Conservation (phyloP, 2,329 filamentous ascomycete genomes). For the Scytalidium lignicola region DNA sequence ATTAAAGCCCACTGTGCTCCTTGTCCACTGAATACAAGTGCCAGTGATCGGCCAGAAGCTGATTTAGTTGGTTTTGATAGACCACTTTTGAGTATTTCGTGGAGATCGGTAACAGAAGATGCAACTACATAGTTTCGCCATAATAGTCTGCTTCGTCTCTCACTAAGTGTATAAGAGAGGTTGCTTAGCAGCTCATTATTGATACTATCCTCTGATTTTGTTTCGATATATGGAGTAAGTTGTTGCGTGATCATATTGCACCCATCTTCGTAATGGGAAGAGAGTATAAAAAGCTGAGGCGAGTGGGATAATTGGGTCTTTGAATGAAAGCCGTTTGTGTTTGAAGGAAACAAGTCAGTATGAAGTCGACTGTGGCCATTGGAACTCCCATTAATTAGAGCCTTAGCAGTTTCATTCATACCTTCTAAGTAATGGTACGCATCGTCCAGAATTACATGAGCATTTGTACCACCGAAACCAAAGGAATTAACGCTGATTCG, state of each 20-base stretch:
- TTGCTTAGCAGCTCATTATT: background rate
- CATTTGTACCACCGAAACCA: constrained; percentile 22
- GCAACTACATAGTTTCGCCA: constrained; percentile 6
- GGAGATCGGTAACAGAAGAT: background rate
- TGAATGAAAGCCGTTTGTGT: background rate
- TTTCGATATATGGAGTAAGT: background rate
- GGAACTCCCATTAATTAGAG: background rate
- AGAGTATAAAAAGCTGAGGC: constrained; percentile 1
- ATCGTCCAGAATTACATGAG: constrained; percentile 14
- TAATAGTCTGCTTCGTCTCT: constrained; percentile 4
- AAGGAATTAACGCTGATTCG: constrained; percentile 19
- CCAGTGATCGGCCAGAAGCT: background rate
- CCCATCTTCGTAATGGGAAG: background rate
- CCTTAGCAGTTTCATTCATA: background rate
- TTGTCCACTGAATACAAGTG: constrained; percentile 11
- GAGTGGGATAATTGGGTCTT: background rate
- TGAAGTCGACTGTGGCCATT: background rate
- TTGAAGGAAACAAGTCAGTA: too few relatives aligned
- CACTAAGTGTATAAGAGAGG: constrained; percentile 8
- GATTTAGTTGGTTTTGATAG: background rate
- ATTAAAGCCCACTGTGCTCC: constrained; percentile 10
- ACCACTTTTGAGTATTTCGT: constrained; percentile 32
- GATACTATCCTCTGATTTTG: background rate
- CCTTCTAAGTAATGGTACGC: constrained; percentile 20
- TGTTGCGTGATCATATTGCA: background rate